Evolutionary conservation across 1,139 yeast genomes (phyloP), one percentile per base, ranked within the genome.

Genomic region (Pichia cactophila): DNA sequence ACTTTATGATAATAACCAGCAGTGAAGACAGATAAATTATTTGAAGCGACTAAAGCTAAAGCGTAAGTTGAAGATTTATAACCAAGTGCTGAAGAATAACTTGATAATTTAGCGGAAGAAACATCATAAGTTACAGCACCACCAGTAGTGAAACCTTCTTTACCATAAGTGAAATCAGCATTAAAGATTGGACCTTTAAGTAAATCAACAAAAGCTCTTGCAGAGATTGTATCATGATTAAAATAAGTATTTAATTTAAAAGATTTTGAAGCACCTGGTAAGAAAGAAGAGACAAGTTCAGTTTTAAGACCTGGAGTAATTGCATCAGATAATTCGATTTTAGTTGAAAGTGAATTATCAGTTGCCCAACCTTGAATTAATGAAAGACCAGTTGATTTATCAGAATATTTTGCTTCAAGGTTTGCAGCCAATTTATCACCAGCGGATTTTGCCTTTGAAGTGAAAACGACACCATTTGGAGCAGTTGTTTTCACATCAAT

Each of bases 1-100:
- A 92, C 95, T 73, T 79, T 86, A 85, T 92, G 97, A 89, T 82
- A 92, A 83, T 90, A 89, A 62, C 96, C 92, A 64, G 97, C 97
- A 52, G 96, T 78, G 80, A 85, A 88, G 61, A 90, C 83, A 54
- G 89, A 80, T 69, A 90, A 80, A 81, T 89, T 88, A 77, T 86
- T 81, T 69, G 94, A 80, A 64, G 95, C 89, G 63, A 94, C 81
- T 59, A 92, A 78, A 56, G 96, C 89, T 61, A 92, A 81, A 56
- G 95, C 78, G 81, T 89, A 90, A 63, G 81, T 77, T 61, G 92
- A 86, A 69, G 87, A 87, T 65, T 87, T 75, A 85, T 87, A 92
- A 67, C 97, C 98, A 64, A 87, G 78, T 64, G 95, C 96, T 58
- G 90, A 86, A 54, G 96, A 83, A 81, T 90, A 90, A 73, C 87